phyloP scores from a whole-genome alignment of 768 basidiomycete species.

The Pulveroboletus sp. region DNA sequence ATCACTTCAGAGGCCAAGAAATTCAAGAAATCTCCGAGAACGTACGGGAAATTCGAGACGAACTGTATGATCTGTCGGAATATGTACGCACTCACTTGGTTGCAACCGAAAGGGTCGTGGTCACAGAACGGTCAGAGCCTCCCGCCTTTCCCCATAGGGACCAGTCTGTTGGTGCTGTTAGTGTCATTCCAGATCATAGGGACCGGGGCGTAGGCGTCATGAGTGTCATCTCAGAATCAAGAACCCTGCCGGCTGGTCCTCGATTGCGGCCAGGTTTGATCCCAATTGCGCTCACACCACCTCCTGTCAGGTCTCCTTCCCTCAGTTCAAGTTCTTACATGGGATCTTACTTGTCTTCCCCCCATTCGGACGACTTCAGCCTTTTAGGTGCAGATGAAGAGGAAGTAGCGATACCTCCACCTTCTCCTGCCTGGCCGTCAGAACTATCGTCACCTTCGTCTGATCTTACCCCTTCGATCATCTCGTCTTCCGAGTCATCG shows the following conservation, averaged over 20 bases:
- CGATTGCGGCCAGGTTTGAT: slow-evolving; percentile 22
- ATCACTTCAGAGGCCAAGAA: slow-evolving; percentile 59
- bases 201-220: slow-evolving; percentile 47
- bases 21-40: slow-evolving; percentile 60
- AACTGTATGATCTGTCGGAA: slow-evolving; percentile 59
- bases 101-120: slow-evolving; percentile 15
- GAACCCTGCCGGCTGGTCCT: slow-evolving; percentile 23
- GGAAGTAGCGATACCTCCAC: slow-evolving; percentile 16
- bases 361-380: slow-evolving; percentile 70
- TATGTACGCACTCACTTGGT: slow-evolving; percentile 43
- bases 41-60: slow-evolving; percentile 64
- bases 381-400: slow-evolving; percentile 37
- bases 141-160: slow-evolving; percentile 32
- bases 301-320: slow-evolving; percentile 38
- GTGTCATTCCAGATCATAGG: slow-evolving; percentile 32
- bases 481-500: slow-evolving; percentile 32
- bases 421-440: slow-evolving; percentile 37
- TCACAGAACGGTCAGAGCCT: slow-evolving; percentile 11
- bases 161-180: slow-evolving; percentile 42
- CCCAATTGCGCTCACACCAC: slow-evolving; percentile 40
- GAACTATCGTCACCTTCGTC: slow-evolving; percentile 25
- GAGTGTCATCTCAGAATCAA: slow-evolving; percentile 34
- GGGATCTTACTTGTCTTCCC: slow-evolving; percentile 49
- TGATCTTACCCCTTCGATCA: slow-evolving; percentile 30
- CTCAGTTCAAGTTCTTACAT: slow-evolving; percentile 33